A percentile compares a stretch with the other conserved stretches of the same genome.
Evolutionary conservation across 139 green algal genomes (phyloP).

Genomic region (Diplosphaera chodatii): DNA sequence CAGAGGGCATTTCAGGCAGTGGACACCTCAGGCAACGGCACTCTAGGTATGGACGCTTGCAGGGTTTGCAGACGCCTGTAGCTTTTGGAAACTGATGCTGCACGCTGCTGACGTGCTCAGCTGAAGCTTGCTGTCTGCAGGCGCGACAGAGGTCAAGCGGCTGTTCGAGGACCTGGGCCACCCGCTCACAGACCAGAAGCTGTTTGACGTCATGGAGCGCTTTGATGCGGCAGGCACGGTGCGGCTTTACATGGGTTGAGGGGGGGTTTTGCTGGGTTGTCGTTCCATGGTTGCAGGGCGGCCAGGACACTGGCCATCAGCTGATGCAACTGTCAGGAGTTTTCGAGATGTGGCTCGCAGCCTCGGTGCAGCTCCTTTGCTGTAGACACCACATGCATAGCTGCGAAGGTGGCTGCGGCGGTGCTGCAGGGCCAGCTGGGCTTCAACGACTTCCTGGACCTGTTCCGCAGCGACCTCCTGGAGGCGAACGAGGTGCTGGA

Average conservation of each 20-base stretch:
- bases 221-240: slow-evolving; percentile 3
- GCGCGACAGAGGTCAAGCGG: slow-evolving; percentile 20
- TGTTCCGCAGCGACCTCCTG: slow-evolving; percentile 47
- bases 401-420: too few relatives aligned
- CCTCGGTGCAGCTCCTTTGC: too few relatives aligned
- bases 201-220: slow-evolving; percentile 16
- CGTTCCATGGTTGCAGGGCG: too few relatives aligned
- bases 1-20: slow-evolving; percentile 51
- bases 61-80: too few relatives aligned
- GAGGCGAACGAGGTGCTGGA: slow-evolving; percentile 34
- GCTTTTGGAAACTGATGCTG: too few relatives aligned
- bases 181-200: slow-evolving; percentile 20
- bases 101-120: too few relatives aligned
- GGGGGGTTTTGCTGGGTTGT: too few relatives aligned
- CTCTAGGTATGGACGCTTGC: slow-evolving; percentile 12
- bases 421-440: slow-evolving; percentile 25
- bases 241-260: background rate
- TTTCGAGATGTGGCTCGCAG: too few relatives aligned
- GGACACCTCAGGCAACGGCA: slow-evolving; percentile 38
- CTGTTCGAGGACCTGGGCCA: slow-evolving; percentile 34
- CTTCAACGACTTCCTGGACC: slow-evolving; percentile 54
- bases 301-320: too few relatives aligned
- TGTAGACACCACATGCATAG: too few relatives aligned
- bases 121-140: background rate
- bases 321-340: too few relatives aligned